These are phyloP conservation scores for Phytophthora sansomeana DNA, from an alignment of 352 stramenopile genomes.

Conservation along the genomic window DNA sequence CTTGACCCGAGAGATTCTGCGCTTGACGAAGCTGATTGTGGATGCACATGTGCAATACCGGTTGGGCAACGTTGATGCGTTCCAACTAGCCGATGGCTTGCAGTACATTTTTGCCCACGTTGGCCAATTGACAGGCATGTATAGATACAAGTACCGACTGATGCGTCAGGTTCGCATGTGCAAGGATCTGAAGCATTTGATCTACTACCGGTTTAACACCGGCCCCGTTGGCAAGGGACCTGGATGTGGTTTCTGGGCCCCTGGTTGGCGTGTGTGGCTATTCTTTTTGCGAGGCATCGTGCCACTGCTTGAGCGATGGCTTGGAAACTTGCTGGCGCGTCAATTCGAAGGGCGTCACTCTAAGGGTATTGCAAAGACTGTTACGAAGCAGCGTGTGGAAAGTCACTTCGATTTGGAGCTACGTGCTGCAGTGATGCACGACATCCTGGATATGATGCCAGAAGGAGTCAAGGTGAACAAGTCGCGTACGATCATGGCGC, in stretches of 20 bases:
- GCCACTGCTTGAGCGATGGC: slow-evolving; percentile 98
- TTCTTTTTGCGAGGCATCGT: slow-evolving; percentile 99
- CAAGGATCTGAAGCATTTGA: slow-evolving; percentile 99
- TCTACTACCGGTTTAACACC: slow-evolving; percentile 99
- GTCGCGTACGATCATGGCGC: slow-evolving; percentile 97
- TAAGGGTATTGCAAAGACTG: slow-evolving; percentile 98
- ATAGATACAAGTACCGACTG: slow-evolving; percentile 99
- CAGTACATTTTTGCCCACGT: slow-evolving; percentile 99
- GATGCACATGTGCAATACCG: slow-evolving; percentile 99
- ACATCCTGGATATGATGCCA: slow-evolving; percentile 99
- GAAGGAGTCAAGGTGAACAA: slow-evolving; percentile 99
- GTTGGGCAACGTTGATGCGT: slow-evolving; percentile 99
- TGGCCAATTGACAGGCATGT: slow-evolving; percentile 99
- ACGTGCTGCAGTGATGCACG: slow-evolving; percentile 99
- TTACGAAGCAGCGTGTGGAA: slow-evolving; percentile 99
- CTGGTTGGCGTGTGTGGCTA: slow-evolving; percentile 99
- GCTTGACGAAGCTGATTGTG: slow-evolving; percentile 99
- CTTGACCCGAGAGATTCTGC: slow-evolving; percentile 98
- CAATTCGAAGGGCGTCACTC: slow-evolving; percentile 99
- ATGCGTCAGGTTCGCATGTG: slow-evolving; percentile 99
- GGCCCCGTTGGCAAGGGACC: slow-evolving; percentile 99
- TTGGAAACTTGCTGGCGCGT: slow-evolving; percentile 98
- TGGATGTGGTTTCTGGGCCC: slow-evolving; percentile 99
- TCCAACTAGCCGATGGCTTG: slow-evolving; percentile 98
- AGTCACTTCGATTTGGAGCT: slow-evolving; percentile 99